These are phyloP conservation scores for Populus hybrid DNA, from an alignment of 441 rosid species.

Conservation along the genomic window DNA sequence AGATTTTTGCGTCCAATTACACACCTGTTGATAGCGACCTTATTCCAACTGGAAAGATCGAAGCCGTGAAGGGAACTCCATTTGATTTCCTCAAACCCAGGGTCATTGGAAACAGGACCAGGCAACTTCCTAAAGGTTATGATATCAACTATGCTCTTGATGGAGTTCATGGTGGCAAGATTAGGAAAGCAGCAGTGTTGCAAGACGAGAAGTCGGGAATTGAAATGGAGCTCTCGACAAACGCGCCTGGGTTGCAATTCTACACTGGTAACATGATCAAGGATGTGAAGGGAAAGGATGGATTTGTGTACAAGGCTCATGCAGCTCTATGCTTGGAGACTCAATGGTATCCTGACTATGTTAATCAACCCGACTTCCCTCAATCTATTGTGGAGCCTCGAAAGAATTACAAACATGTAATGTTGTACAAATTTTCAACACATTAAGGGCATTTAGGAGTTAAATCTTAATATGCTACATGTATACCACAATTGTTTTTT, in stretches of 20 bases:
- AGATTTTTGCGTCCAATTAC: no score
- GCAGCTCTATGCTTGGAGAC: slow-evolving; percentile 79
- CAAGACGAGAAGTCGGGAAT: slow-evolving; percentile 61
- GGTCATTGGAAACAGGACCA: slow-evolving; percentile 47
- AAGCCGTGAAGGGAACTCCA: no score
- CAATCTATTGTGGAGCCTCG: no score
- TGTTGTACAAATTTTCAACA: no score
- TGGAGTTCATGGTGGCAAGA: slow-evolving; percentile 16
- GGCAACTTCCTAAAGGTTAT: slow-evolving; percentile 55
- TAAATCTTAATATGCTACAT: no score
- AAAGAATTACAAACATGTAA: no score
- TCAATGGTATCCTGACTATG: slow-evolving; percentile 37
- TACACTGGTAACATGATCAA: slow-evolving; percentile 40
- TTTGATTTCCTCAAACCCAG: slow-evolving; percentile 62
- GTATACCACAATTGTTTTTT: no score
- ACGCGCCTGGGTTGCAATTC: slow-evolving; percentile 28
- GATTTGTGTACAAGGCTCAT: slow-evolving; percentile 50
- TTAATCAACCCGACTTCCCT: no score
- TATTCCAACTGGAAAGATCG: no score
- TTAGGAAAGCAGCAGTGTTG: slow-evolving; percentile 56
- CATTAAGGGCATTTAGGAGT: no score
- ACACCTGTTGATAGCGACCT: no score
- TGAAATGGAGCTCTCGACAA: slow-evolving; percentile 54
- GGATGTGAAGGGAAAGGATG: slow-evolving; percentile 61
- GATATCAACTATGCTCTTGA: slow-evolving; percentile 76